phyloP scores from a whole-genome alignment of 495 filamentous ascomycete genomes.

The Tuber indicum region DNA sequence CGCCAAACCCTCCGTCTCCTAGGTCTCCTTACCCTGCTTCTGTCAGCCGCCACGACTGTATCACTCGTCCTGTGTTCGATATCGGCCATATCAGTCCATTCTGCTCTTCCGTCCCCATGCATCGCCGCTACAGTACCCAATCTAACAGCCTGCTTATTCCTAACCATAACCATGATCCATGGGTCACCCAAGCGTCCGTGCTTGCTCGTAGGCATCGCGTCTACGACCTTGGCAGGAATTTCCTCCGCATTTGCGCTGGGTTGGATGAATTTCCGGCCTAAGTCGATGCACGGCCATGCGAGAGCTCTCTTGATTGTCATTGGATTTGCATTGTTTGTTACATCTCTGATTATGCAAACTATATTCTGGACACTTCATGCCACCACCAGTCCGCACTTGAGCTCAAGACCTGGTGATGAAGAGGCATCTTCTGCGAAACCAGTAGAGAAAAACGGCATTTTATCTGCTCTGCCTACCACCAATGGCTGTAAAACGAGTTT shows the following conservation, averaged over 20 bases:
- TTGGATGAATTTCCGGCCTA: slow-evolving; percentile 34
- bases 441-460: slow-evolving; percentile 4
- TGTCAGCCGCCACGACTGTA: slow-evolving; percentile 22
- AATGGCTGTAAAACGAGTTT: slow-evolving; percentile 8
- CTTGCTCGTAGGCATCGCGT: slow-evolving; percentile 23
- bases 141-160: slow-evolving; percentile 24
- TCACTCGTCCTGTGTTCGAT: slow-evolving; percentile 34
- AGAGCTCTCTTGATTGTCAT: slow-evolving; percentile 34
- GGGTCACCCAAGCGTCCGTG: slow-evolving; percentile 20
- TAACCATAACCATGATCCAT: slow-evolving; percentile 18
- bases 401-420: slow-evolving; percentile 1
- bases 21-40: slow-evolving; percentile 28
- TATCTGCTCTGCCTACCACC: slow-evolving; percentile 6
- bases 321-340: slow-evolving; percentile 32
- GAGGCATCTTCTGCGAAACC: slow-evolving; percentile 8
- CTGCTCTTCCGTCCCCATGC: slow-evolving; percentile 23
- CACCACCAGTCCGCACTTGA: slow-evolving; percentile 15
- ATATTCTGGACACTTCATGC: slow-evolving; percentile 34
- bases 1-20: slow-evolving; percentile 24
- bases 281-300: slow-evolving; percentile 24
- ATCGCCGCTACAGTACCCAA: slow-evolving; percentile 27
- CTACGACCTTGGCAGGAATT: slow-evolving; percentile 25
- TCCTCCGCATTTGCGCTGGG: slow-evolving; percentile 29
- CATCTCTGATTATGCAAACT: slow-evolving; percentile 32
- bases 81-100: slow-evolving; percentile 25